Conservation (phyloP, 257 asterid genomes). For the Fraxinus anomala region DNA sequence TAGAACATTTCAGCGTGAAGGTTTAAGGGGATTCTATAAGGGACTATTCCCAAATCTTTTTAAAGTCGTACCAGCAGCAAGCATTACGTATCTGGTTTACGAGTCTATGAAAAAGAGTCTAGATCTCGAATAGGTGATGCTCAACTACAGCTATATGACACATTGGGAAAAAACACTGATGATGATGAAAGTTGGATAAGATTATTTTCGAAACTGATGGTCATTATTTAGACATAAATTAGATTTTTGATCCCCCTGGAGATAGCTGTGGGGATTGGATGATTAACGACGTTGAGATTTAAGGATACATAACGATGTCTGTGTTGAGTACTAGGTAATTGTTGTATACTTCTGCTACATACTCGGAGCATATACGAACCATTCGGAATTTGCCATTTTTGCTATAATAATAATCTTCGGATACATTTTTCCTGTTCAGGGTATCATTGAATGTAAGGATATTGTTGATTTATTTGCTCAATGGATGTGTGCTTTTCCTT, state of each 20-base stretch:
- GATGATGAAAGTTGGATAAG: slow-evolving; percentile 45
- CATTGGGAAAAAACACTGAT: slow-evolving; percentile 23
- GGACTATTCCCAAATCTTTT: slow-evolving; percentile 95
- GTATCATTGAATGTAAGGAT: background rate
- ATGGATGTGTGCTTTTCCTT: background rate
- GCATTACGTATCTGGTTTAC: slow-evolving; percentile 92
- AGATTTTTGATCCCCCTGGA: slow-evolving; percentile 42
- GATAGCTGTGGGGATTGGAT: slow-evolving; percentile 44
- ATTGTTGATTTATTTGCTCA: background rate
- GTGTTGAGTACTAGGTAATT: slow-evolving; percentile 47
- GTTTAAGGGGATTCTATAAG: slow-evolving; percentile 82
- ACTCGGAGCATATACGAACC: slow-evolving; percentile 35
- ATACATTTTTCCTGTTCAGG: background rate
- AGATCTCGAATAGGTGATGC: slow-evolving; percentile 57
- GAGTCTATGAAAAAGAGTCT: slow-evolving; percentile 90
- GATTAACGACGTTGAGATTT: slow-evolving; percentile 40
- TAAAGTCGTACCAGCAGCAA: slow-evolving; percentile 92
- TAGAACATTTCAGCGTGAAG: slow-evolving; percentile 71
- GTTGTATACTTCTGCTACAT: slow-evolving; percentile 50
- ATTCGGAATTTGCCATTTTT: slow-evolving; percentile 41
- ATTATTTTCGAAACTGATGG: slow-evolving; percentile 35
- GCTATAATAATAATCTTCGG: slow-evolving; percentile 27
- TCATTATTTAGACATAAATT: slow-evolving; percentile 44
- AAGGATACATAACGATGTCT: slow-evolving; percentile 30
- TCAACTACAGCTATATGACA: slow-evolving; percentile 10